Evolutionary conservation across 202 grass and related monocot species (phyloP).

Genomic region (Dendrocalamus latiflorus): DNA sequence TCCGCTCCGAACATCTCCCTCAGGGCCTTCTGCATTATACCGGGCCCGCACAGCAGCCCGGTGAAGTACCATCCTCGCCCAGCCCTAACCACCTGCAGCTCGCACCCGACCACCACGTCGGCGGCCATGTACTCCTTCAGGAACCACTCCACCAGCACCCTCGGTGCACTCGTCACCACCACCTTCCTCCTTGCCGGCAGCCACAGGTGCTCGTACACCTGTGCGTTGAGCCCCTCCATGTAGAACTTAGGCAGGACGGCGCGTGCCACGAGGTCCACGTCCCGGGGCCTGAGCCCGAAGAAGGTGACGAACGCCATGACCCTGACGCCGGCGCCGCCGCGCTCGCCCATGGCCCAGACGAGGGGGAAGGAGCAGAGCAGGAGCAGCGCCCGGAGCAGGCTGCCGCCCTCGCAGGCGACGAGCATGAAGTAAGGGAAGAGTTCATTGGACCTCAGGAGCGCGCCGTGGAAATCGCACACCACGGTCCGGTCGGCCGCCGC

Average conservation of each 20-base stretch:
- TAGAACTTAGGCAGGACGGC: conserved; percentile 84
- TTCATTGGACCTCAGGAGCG: conserved; percentile 40
- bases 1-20: conserved; percentile 22
- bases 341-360: conserved; percentile 48
- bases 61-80: conserved; percentile 50
- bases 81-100: conserved; percentile 47
- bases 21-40: conserved; percentile 15
- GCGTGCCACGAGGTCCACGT: conserved; percentile 58
- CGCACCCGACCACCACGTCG: conserved; percentile 47
- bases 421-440: conserved; percentile 98
- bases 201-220: conserved; percentile 45
- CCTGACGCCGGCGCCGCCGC: conserved; percentile 20
- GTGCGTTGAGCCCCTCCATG: conserved; percentile 54
- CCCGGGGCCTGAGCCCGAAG: conserved; percentile 43
- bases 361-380: conserved; percentile 52
- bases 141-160: conserved; percentile 68
- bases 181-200: conserved; percentile 36
- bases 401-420: conserved; percentile 77
- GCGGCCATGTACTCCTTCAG: conserved; percentile 60
- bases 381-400: conserved; percentile 50
- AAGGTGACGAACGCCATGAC: conserved; percentile 80
- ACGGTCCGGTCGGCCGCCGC: background rate
- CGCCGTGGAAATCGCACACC: conserved; percentile 50
- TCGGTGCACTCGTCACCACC: conserved; percentile 58
- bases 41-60: conserved; percentile 32